These are phyloP conservation scores for Trypanosoma avium DNA, from an alignment of 208 protist genomes.

Conservation along the genomic window DNA sequence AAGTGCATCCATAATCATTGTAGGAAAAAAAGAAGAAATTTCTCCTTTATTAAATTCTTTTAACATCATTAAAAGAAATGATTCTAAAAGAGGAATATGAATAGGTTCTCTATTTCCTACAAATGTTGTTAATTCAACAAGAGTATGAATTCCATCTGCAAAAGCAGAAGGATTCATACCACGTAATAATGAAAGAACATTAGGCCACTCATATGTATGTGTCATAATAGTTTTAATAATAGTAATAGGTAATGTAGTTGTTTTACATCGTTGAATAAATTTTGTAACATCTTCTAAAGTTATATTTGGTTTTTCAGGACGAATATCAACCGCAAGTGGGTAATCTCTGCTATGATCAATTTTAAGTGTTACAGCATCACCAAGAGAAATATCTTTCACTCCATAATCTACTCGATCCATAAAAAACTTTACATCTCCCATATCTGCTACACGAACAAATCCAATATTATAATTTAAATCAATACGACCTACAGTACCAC, in stretches of 20 bases:
- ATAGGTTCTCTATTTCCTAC: slow-evolving; percentile 85
- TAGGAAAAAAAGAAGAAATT: slow-evolving; percentile 54
- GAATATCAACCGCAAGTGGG: slow-evolving; percentile 78
- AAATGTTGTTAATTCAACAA: slow-evolving; percentile 82
- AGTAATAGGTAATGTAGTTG: slow-evolving; percentile 49
- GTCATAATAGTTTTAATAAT: slow-evolving; percentile 77
- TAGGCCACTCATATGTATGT: slow-evolving; percentile 76
- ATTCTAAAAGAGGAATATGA: slow-evolving; percentile 60
- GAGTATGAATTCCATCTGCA: slow-evolving; percentile 51
- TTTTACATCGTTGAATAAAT: slow-evolving; percentile 71
- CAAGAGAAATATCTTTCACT: slow-evolving; percentile 62
- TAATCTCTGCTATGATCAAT: slow-evolving; percentile 79
- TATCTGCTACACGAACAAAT: slow-evolving; percentile 61
- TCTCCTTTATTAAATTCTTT: slow-evolving; percentile 2
- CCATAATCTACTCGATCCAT: slow-evolving; percentile 80
- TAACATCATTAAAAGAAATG: slow-evolving; percentile 60
- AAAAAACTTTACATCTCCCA: slow-evolving; percentile 85
- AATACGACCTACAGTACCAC: slow-evolving; percentile 66
- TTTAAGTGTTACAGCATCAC: slow-evolving; percentile 75
- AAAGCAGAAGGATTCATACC: slow-evolving; percentile 33
- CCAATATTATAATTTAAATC: slow-evolving; percentile 72
- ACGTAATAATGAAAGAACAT: slow-evolving; percentile 56
- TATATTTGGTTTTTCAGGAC: slow-evolving; percentile 59
- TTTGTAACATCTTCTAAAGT: slow-evolving; percentile 58
- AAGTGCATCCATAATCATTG: slow-evolving; percentile 55